A percentile compares a stretch with the other conserved stretches of the same genome.
phyloP scores from a whole-genome alignment of 2,329 filamentous ascomycete genomes.

The Endocalyx cinctus region DNA sequence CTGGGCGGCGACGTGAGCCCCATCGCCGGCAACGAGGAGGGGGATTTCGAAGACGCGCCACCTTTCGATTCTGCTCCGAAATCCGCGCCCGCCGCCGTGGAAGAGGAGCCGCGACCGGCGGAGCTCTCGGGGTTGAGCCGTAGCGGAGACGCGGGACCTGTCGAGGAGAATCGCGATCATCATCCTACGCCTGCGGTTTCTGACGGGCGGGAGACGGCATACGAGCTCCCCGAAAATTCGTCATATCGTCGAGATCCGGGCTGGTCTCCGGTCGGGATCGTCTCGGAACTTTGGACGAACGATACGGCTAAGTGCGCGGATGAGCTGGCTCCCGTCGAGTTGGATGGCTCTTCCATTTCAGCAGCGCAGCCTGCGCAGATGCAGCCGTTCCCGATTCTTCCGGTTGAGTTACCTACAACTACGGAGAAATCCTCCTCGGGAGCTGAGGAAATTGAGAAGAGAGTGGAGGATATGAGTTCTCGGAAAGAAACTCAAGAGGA shows the following conservation, averaged over 20 bases:
- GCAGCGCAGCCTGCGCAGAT: conserved; percentile 8
- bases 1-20: conserved; percentile 45
- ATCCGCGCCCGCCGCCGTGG: too few relatives aligned
- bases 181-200: too few relatives aligned
- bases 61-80: too few relatives aligned
- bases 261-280: conserved; percentile 20
- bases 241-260: conserved; percentile 5
- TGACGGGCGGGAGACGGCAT: conserved; percentile 3
- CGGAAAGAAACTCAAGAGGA: too few relatives aligned
- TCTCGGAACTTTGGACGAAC: conserved; percentile 24
- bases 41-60: conserved; percentile 14
- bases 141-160: too few relatives aligned
- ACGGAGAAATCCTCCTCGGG: too few relatives aligned
- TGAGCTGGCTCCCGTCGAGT: conserved; percentile 26
- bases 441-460: too few relatives aligned
- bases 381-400: conserved; percentile 10
- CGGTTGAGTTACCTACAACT: conserved; percentile 21
- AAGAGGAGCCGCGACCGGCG: too few relatives aligned
- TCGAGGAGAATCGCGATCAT: too few relatives aligned
- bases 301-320: conserved; percentile 27
- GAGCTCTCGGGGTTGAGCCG: too few relatives aligned
- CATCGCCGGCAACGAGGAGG: conserved; percentile 35
- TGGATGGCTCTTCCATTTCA: conserved; percentile 19
- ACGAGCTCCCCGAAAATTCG: conserved; percentile 16
- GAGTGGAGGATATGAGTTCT: too few relatives aligned